A percentile compares a stretch with the other conserved stretches of the same genome.
Evolutionary conservation across 1,139 yeast genomes (phyloP).

Genomic region (Blastobotrys apis): DNA sequence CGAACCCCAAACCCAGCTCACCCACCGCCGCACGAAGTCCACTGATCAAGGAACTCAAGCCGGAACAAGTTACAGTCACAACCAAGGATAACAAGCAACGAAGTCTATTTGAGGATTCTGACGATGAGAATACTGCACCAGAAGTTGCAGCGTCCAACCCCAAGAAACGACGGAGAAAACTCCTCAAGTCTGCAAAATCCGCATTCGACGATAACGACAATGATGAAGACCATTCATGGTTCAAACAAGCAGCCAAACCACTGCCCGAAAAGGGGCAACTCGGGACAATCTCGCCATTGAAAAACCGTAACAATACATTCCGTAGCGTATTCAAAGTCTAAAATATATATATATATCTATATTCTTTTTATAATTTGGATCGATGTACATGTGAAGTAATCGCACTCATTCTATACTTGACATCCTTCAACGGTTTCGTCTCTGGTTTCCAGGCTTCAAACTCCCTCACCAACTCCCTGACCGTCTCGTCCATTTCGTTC

Average conservation of each 20-base stretch:
- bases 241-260: constrained; percentile 21
- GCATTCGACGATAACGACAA: constrained; percentile 17
- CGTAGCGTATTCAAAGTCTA: constrained; percentile 8
- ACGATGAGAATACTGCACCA: constrained; percentile 7
- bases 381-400: constrained; percentile 20
- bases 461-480: constrained; percentile 57
- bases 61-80: constrained; percentile 14
- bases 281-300: constrained; percentile 24
- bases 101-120: constrained; percentile 22
- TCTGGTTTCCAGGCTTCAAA: constrained; percentile 87
- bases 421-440: constrained; percentile 70
- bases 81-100: constrained; percentile 21
- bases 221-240: constrained; percentile 23
- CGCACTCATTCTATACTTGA: constrained; percentile 80
- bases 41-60: not conserved
- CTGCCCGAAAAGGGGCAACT: not conserved
- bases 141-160: constrained; percentile 5
- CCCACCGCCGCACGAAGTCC: not conserved
- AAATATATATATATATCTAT: not conserved
- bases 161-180: constrained; percentile 13
- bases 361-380: constrained; percentile 23
- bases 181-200: constrained; percentile 16
- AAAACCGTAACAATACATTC: constrained; percentile 10
- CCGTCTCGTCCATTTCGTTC: constrained; percentile 46
- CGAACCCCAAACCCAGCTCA: not conserved